These are phyloP conservation scores for Drechslerella dactyloides DNA, from an alignment of 2,329 filamentous ascomycete species.

Conservation along the genomic window DNA sequence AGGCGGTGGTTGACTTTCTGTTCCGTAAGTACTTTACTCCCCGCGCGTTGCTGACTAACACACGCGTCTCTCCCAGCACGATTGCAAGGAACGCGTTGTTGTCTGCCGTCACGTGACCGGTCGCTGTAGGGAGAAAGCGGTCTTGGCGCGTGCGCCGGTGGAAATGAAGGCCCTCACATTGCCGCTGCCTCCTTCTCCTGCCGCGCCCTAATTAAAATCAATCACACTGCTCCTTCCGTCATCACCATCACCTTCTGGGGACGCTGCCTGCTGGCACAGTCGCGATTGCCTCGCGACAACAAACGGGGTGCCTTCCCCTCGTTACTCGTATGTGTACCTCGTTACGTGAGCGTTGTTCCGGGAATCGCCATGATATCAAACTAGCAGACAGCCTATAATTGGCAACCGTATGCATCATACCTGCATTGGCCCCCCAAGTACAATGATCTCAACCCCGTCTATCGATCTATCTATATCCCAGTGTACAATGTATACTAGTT, in stretches of 20 bases:
- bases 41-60: too few species aligned
- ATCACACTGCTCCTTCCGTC: too few species aligned
- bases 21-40: too few species aligned
- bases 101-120: slow-evolving; percentile 26
- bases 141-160: neutral
- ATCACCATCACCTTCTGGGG: too few species aligned
- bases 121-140: too few species aligned
- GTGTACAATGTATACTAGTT: too few species aligned
- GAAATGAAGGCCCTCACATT: neutral
- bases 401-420: too few species aligned
- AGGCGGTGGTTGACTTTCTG: slow-evolving; percentile 5
- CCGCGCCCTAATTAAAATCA: neutral
- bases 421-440: neutral
- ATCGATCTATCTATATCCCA: neutral
- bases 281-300: slow-evolving; percentile 1
- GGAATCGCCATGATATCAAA: too few species aligned
- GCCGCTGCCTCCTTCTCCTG: neutral
- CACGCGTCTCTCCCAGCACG: too few species aligned
- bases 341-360: too few species aligned
- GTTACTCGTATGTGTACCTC: too few species aligned
- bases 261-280: neutral
- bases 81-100: slow-evolving; percentile 43
- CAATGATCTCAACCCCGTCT: slow-evolving; percentile 13
- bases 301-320: neutral
- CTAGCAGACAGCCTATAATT: too few species aligned